phyloP scores from a whole-genome alignment of 495 filamentous ascomycete genomes.

The Ramalina intermedia region DNA sequence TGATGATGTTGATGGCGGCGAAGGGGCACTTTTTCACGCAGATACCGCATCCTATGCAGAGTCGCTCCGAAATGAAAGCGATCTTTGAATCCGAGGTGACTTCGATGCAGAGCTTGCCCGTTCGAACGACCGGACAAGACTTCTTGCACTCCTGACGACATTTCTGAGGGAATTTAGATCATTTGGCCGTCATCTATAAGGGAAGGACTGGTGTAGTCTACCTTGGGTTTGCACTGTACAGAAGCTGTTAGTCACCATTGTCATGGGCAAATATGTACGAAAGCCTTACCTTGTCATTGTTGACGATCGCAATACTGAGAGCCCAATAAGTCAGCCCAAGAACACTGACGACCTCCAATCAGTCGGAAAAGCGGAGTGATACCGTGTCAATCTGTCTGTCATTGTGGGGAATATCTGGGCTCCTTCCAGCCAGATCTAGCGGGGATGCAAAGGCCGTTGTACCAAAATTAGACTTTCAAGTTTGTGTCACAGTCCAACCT shows the following conservation, averaged over 20 bases:
- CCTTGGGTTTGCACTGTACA: slow-evolving; percentile 90
- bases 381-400: slow-evolving; percentile 81
- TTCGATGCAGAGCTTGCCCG: slow-evolving; percentile 95
- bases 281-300: slow-evolving; percentile 73
- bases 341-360: slow-evolving; percentile 2
- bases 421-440: background rate
- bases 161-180: slow-evolving; percentile 41
- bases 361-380: slow-evolving; percentile 12
- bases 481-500: too few species aligned
- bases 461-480: background rate
- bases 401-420: slow-evolving; percentile 29
- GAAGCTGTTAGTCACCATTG: slow-evolving; percentile 21
- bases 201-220: slow-evolving; percentile 19
- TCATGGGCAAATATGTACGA: slow-evolving; percentile 17
- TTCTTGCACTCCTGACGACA: slow-evolving; percentile 99
- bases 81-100: slow-evolving; percentile 81
- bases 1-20: slow-evolving; percentile 97
- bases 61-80: slow-evolving; percentile 89
- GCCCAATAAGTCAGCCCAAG: slow-evolving; percentile 2
- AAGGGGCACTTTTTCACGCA: slow-evolving; percentile 99
- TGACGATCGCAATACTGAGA: slow-evolving; percentile 89
- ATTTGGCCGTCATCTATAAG: background rate
- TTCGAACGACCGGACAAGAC: slow-evolving; percentile 93
- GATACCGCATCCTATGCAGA: slow-evolving; percentile 98
- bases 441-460: background rate